Conservation (phyloP, 2,329 filamentous ascomycete genomes). For the Claviceps capensis region DNA sequence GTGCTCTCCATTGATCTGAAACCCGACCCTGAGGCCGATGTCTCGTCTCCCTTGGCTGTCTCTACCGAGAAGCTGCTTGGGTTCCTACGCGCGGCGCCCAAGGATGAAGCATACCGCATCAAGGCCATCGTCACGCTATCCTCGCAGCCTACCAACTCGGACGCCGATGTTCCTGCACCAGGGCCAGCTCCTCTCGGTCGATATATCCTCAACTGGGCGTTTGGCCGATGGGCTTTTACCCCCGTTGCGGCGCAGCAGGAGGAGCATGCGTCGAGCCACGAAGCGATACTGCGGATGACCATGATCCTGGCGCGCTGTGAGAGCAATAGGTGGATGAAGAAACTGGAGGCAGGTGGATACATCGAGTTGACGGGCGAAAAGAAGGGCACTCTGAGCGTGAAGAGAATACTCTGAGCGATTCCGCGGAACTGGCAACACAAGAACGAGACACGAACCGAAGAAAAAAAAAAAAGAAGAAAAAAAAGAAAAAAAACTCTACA, state of each 20-base stretch:
- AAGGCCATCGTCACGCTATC: constrained; percentile 52
- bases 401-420: constrained; percentile 29
- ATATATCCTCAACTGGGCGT: constrained; percentile 97
- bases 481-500: neutral
- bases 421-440: neutral
- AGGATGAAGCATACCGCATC: constrained; percentile 92
- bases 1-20: constrained; percentile 70
- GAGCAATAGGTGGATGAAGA: constrained; percentile 64
- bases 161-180: constrained; percentile 28
- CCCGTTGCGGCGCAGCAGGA: constrained; percentile 26
- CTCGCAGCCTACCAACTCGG: constrained; percentile 34
- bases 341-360: constrained; percentile 44
- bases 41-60: constrained; percentile 23
- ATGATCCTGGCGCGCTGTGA: constrained; percentile 62
- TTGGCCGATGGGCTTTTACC: constrained; percentile 89
- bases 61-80: constrained; percentile 49
- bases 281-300: constrained; percentile 54
- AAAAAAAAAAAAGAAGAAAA: neutral
- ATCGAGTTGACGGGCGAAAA: constrained; percentile 33
- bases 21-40: constrained; percentile 25
- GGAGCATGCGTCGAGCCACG: constrained; percentile 42
- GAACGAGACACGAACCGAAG: neutral
- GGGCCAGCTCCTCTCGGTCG: constrained; percentile 26
- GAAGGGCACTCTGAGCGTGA: constrained; percentile 37
- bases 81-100: constrained; percentile 61